Conservation (phyloP, 1,284 basidiomycete genomes). For the Spongispora temasekensis region DNA sequence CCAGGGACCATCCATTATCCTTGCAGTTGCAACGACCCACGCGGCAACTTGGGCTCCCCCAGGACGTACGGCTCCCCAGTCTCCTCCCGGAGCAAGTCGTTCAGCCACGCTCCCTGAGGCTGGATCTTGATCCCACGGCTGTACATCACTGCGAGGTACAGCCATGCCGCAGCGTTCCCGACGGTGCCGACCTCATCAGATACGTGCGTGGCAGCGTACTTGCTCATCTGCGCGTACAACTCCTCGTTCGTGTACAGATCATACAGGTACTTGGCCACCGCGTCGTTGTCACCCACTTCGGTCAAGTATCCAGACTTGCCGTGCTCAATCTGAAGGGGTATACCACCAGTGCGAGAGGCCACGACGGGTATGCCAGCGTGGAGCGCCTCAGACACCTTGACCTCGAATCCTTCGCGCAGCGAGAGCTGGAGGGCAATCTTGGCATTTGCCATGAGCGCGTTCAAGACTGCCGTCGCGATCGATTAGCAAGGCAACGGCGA, state of each 20-base stretch:
- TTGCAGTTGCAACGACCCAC: constrained; percentile 52
- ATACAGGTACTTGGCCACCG: constrained; percentile 73
- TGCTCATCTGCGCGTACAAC: constrained; percentile 62
- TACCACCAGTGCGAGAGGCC: constrained; percentile 81
- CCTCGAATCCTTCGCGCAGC: constrained; percentile 87
- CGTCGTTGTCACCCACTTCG: constrained; percentile 67
- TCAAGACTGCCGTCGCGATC: constrained; percentile 54
- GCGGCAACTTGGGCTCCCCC: constrained; percentile 69
- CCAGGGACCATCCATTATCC: constrained; percentile 30
- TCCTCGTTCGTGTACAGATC: constrained; percentile 73
- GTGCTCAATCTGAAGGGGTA: constrained; percentile 83
- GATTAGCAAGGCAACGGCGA: constrained; percentile 2
- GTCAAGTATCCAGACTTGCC: constrained; percentile 84
- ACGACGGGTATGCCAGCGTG: constrained; percentile 84
- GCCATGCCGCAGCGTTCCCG: constrained; percentile 77
- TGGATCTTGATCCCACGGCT: constrained; percentile 69
- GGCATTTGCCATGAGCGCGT: constrained; percentile 75
- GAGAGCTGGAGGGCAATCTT: constrained; percentile 78
- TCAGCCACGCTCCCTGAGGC: constrained; percentile 79
- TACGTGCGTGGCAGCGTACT: constrained; percentile 72
- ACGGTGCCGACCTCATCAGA: constrained; percentile 81
- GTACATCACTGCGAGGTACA: constrained; percentile 81
- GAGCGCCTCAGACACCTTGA: constrained; percentile 89
- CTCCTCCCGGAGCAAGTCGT: constrained; percentile 73
- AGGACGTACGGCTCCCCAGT: constrained; percentile 64